Percentiles rank a stretch among this genome's conserved stretches.
Conservation (phyloP, 139 green algal species). For the Volvox reticuliferus region DNA sequence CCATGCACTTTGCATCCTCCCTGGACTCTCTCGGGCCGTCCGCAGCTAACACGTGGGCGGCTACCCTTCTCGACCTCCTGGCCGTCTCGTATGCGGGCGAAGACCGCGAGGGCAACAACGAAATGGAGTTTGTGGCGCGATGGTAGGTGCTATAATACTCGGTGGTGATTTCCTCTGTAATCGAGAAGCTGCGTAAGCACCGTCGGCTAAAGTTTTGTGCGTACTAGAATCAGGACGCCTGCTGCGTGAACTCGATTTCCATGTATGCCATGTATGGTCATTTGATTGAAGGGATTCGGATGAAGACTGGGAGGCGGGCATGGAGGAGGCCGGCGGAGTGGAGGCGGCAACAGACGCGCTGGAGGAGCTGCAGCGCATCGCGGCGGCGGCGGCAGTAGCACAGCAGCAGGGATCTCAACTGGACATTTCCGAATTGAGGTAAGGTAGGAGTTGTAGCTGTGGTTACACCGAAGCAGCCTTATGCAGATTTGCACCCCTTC, state of each 20-base stretch:
- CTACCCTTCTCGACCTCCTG: slow-evolving; percentile 6
- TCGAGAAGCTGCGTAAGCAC: too few species aligned
- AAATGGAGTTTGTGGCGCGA: slow-evolving; percentile 34
- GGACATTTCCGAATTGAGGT: neutral
- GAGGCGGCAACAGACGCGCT: slow-evolving; percentile 19
- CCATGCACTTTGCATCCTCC: too few species aligned
- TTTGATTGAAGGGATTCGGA: slow-evolving; percentile 7
- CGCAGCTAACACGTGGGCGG: slow-evolving; percentile 10
- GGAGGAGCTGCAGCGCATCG: slow-evolving; percentile 4
- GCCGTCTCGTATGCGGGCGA: slow-evolving; percentile 29
- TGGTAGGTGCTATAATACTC: slow-evolving; percentile 20
- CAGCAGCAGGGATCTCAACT: slow-evolving; percentile 25
- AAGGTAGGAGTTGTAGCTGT: neutral
- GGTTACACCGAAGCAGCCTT: neutral
- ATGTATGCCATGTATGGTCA: neutral
- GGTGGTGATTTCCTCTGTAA: too few species aligned
- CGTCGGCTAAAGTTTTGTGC: too few species aligned
- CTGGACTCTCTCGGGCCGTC: too few species aligned
- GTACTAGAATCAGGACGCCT: too few species aligned
- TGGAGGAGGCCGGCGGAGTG: slow-evolving; percentile 27
- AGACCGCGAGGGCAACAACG: slow-evolving; percentile 39
- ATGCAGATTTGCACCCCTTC: too few species aligned
- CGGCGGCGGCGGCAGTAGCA: neutral
- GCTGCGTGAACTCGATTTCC: too few species aligned
- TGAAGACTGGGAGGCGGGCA: slow-evolving; percentile 28